Evolutionary conservation across 345 rosid genomes (phyloP).

Genomic region (rapeseed (Brassica napus)): Da-Ae NC_063450.1:29098501-29099000

Average conservation of each 20-base stretch:
- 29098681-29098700: neutral
- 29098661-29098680: neutral
- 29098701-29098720: neutral
- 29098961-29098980: neutral
- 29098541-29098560: neutral
- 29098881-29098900: neutral
- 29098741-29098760: neutral
- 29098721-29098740: too few species aligned
- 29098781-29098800: conserved; percentile 30
- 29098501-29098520: too few species aligned
- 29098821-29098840: neutral
- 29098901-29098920: neutral
- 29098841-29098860: conserved; percentile 34
- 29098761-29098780: neutral
- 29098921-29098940: conserved; percentile 14
- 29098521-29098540: too few species aligned
- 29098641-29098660: neutral
- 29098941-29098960: neutral
- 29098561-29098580: conserved; percentile 20
- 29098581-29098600: neutral
- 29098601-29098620: neutral
- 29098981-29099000: conserved; percentile 18
- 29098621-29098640: neutral
- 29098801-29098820: conserved; percentile 3
- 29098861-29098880: neutral